Percentiles rank a stretch among this genome's conserved stretches.
These are phyloP conservation scores for Arthrobotrys sphaeroides DNA, from an alignment of 2,329 filamentous ascomycete genomes.

Conservation along the genomic window DNA sequence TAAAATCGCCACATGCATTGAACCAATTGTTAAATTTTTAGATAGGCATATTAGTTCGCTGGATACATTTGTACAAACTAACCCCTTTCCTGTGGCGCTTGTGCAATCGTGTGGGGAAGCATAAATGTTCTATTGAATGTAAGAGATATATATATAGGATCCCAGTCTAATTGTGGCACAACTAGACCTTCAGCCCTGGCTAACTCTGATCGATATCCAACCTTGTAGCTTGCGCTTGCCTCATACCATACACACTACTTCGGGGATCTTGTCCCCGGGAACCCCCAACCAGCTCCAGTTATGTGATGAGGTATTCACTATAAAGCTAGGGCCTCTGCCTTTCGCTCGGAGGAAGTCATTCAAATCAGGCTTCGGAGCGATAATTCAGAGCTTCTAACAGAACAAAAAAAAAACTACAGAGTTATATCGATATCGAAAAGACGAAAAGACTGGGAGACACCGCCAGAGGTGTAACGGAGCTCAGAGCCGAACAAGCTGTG, in stretches of 20 bases:
- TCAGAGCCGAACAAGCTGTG: neutral
- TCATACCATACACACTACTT: constrained; percentile 34
- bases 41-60: constrained; percentile 6
- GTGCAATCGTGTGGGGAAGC: constrained; percentile 30
- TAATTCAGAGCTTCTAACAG: constrained; percentile 8
- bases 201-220: neutral
- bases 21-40: constrained; percentile 22
- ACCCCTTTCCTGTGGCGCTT: constrained; percentile 33
- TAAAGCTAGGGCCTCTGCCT: neutral
- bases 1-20: constrained; percentile 12
- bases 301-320: neutral
- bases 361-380: constrained; percentile 24
- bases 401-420: constrained; percentile 1
- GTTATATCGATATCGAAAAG: neutral
- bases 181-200: neutral
- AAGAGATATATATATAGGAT: neutral
- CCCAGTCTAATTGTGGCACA: neutral
- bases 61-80: constrained; percentile 45
- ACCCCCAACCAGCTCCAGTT: neutral
- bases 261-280: constrained; percentile 7
- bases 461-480: neutral
- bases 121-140: constrained; percentile 39
- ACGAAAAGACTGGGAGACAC: neutral
- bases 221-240: constrained; percentile 35
- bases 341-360: constrained; percentile 28